Percentiles rank a stretch among this genome's conserved stretches.
phyloP scores from a whole-genome alignment of 2,329 filamentous ascomycete species.

The Epichloe sibirici region DNA sequence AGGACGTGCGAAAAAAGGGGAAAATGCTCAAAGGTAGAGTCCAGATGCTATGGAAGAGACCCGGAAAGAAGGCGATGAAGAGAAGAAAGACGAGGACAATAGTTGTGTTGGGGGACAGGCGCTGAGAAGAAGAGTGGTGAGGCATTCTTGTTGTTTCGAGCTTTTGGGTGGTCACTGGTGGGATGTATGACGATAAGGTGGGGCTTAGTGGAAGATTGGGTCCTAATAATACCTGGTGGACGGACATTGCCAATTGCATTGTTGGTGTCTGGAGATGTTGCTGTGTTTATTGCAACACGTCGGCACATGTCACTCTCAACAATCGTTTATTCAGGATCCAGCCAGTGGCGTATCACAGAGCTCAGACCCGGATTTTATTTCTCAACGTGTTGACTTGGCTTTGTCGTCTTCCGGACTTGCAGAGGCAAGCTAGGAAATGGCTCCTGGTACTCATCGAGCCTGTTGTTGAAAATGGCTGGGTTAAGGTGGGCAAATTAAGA shows the following conservation, averaged over 20 bases:
- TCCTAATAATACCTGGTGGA: too few relatives aligned
- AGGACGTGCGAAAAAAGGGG: conserved; percentile 18
- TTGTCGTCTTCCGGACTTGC: too few relatives aligned
- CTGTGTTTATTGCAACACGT: neutral
- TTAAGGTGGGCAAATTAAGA: too few relatives aligned
- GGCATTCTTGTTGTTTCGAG: conserved; percentile 1
- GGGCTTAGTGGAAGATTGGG: neutral
- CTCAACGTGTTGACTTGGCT: too few relatives aligned
- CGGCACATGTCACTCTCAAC: too few relatives aligned
- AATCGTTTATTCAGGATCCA: too few relatives aligned
- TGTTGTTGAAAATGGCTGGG: too few relatives aligned
- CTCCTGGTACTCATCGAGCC: too few relatives aligned
- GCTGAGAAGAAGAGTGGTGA: conserved; percentile 8
- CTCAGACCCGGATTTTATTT: too few relatives aligned
- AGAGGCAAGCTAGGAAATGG: too few relatives aligned
- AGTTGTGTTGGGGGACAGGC: conserved; percentile 27
- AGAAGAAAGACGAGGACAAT: conserved; percentile 35
- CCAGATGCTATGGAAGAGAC: conserved; percentile 39
- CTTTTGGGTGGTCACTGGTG: neutral
- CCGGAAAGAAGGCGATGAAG: conserved; percentile 39
- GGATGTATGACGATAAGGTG: conserved; percentile 5
- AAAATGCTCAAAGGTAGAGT: conserved; percentile 33
- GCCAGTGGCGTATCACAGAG: too few relatives aligned
- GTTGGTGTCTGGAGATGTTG: neutral
- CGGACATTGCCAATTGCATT: neutral